Conservation (phyloP, 768 basidiomycete genomes). For the Panellus pusillus region DNA sequence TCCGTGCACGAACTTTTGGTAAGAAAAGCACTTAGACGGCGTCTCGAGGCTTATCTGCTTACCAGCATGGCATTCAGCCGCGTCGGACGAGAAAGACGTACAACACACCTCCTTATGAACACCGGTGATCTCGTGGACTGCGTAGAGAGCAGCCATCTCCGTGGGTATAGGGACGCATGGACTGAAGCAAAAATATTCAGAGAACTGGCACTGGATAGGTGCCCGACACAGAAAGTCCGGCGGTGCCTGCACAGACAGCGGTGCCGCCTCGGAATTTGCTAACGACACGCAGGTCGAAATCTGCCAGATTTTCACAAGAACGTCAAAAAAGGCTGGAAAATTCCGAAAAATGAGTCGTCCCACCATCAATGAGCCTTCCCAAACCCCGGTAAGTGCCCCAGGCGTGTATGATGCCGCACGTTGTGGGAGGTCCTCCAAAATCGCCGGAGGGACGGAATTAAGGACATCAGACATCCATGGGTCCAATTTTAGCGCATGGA, state of each 20-base stretch:
- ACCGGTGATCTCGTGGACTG: not conserved
- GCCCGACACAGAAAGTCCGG: constrained; percentile 41
- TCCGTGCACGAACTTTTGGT: constrained; percentile 23
- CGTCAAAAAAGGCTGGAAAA: constrained; percentile 3
- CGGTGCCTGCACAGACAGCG: not conserved
- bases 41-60: constrained; percentile 17
- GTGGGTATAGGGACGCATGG: constrained; percentile 35
- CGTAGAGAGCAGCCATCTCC: not conserved
- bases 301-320: not conserved
- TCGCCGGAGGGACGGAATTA: constrained; percentile 4
- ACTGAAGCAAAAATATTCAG: constrained; percentile 44
- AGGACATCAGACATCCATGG: constrained; percentile 12
- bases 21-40: constrained; percentile 25
- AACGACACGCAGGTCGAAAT: constrained; percentile 14
- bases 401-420: constrained; percentile 31
- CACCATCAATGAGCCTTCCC: constrained; percentile 66
- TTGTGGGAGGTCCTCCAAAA: constrained; percentile 19
- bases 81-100: too few relatives aligned
- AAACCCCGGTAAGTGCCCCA: constrained; percentile 53
- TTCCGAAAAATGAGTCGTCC: constrained; percentile 15
- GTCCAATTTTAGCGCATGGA: not conserved
- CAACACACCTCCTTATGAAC: not conserved
- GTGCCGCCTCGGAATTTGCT: constrained; percentile 11
- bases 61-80: too few relatives aligned
- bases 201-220: constrained; percentile 51